phyloP scores from a whole-genome alignment of 306 rosid species.

The Quercus cerris region DNA sequence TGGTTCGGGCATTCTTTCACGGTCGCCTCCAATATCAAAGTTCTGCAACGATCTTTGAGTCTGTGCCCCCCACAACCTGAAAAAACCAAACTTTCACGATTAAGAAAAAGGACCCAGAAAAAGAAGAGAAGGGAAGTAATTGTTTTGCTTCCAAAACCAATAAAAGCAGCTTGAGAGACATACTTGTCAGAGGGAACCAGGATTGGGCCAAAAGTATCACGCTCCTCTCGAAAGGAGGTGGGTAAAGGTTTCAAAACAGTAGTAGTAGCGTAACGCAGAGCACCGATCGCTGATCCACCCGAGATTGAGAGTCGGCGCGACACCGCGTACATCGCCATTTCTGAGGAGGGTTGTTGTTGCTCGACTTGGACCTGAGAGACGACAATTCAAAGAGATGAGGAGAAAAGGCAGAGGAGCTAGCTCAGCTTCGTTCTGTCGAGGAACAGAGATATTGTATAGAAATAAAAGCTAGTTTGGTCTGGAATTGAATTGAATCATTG shows the following conservation, averaged over 20 bases:
- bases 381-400: background rate
- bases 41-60: conserved; percentile 93
- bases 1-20: conserved; percentile 98
- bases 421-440: background rate
- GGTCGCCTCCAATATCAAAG: conserved; percentile 93
- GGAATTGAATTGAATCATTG: background rate
- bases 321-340: conserved; percentile 51
- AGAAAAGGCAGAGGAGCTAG: background rate
- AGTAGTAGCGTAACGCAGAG: conserved; percentile 41
- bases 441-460: background rate
- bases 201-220: conserved; percentile 93
- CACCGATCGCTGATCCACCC: conserved; percentile 30
- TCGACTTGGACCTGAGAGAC: background rate
- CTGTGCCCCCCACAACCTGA: conserved; percentile 96
- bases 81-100: background rate
- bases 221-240: conserved; percentile 78
- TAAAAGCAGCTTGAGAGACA: conserved; percentile 13
- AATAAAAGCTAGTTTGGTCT: background rate
- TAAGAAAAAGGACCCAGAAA: background rate
- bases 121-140: no score
- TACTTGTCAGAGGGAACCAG: conserved; percentile 91
- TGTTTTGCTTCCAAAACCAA: no score
- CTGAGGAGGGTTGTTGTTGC: background rate
- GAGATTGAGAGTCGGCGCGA: conserved; percentile 61
- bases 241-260: conserved; percentile 52